These are phyloP conservation scores for Fagopyrum homotropicum DNA, from an alignment of 148 eudicot species.

Conservation along the genomic window DNA sequence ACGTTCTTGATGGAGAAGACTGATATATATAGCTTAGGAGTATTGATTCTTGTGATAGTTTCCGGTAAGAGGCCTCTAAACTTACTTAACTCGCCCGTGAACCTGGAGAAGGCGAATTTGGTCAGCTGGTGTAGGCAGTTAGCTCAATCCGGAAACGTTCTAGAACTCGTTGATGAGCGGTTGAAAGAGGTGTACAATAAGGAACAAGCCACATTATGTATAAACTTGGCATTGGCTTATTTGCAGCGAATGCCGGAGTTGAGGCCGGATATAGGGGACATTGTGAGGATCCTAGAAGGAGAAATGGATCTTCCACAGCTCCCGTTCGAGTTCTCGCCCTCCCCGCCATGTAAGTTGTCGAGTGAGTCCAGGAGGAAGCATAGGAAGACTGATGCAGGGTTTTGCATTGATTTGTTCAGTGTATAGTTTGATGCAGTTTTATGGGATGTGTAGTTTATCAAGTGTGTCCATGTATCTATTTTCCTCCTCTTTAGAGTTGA, in stretches of 20 bases:
- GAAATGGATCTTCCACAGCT: constrained; percentile 70
- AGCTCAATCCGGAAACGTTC: constrained; percentile 67
- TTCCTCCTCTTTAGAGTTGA: background rate
- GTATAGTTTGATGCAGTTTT: background rate
- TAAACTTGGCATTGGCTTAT: constrained; percentile 75
- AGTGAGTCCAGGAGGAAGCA: constrained; percentile 52
- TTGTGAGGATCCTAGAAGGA: constrained; percentile 70
- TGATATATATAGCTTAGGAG: constrained; percentile 92
- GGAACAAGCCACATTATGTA: constrained; percentile 72
- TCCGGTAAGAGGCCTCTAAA: constrained; percentile 94
- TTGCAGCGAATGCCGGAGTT: constrained; percentile 89
- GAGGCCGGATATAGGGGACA: constrained; percentile 79
- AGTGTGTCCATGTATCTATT: background rate
- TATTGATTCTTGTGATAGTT: constrained; percentile 71
- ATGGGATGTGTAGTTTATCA: too few relatives aligned
- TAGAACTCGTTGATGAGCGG: constrained; percentile 79
- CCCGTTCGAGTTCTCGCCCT: constrained; percentile 81
- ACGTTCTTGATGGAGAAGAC: constrained; percentile 72
- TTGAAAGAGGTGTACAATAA: constrained; percentile 56
- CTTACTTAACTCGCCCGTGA: constrained; percentile 82
- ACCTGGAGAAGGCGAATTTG: constrained; percentile 90
- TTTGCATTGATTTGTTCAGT: background rate
- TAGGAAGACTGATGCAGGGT: constrained; percentile 19
- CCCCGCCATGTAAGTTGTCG: constrained; percentile 64
- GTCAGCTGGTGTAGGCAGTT: constrained; percentile 81